These are phyloP conservation scores for Geoglossum cookeanum DNA, from an alignment of 2,329 filamentous ascomycete genomes.

Conservation along the genomic window DNA sequence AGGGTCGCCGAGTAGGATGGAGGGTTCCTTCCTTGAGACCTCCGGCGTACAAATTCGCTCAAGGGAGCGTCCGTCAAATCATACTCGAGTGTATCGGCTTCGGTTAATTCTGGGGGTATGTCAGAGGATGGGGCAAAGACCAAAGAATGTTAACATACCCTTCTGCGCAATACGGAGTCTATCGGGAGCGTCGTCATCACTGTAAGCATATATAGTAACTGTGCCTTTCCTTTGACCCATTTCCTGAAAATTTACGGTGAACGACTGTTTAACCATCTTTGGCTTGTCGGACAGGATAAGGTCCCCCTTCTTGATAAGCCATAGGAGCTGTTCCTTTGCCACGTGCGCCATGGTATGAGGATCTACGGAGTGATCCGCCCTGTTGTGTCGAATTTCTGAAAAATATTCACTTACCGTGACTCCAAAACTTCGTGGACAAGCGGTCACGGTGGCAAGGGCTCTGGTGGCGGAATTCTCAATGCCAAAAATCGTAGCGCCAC, in stretches of 20 bases:
- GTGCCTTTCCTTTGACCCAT: neutral
- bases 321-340: constrained; percentile 6
- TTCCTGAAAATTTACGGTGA: neutral
- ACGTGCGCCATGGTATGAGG: constrained; percentile 1
- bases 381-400: neutral
- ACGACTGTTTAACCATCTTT: neutral
- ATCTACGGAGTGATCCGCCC: neutral
- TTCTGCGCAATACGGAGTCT: neutral
- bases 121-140: neutral
- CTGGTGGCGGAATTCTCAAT: constrained; percentile 10
- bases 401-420: constrained; percentile 2
- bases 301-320: constrained; percentile 8
- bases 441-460: constrained; percentile 8
- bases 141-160: neutral
- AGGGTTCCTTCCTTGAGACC: neutral
- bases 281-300: constrained; percentile 5
- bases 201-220: neutral
- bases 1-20: neutral
- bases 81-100: neutral
- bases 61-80: neutral
- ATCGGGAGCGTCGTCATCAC: neutral
- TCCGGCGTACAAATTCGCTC: neutral
- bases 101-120: neutral
- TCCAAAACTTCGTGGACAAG: constrained; percentile 11
- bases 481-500: constrained; percentile 14